These are phyloP conservation scores for Corchorus olitorius DNA, from an alignment of 345 rosid species.

Conservation along the genomic window DNA sequence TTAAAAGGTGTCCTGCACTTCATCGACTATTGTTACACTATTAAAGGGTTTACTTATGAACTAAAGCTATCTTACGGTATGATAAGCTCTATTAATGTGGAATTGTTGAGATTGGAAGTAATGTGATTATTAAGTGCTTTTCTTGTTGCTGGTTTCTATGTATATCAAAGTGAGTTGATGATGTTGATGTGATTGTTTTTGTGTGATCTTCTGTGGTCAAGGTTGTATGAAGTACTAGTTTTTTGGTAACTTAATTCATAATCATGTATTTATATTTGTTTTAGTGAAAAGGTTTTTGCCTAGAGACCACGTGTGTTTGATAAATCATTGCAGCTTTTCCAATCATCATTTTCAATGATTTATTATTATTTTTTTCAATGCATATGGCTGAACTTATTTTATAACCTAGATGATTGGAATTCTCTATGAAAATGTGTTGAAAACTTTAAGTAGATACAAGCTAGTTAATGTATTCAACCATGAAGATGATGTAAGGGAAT, in stretches of 20 bases:
- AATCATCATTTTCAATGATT: too few relatives aligned
- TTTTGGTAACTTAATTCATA: neutral
- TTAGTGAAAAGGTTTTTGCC: neutral
- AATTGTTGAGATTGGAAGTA: neutral
- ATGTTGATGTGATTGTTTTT: neutral
- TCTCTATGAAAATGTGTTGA: too few relatives aligned
- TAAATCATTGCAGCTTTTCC: too few relatives aligned
- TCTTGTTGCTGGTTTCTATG: neutral
- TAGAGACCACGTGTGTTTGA: neutral
- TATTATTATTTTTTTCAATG: too few relatives aligned
- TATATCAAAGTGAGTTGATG: neutral
- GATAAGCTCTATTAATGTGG: conserved; percentile 18
- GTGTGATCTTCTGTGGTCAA: neutral
- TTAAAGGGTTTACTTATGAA: conserved; percentile 91
- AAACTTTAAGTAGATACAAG: too few relatives aligned
- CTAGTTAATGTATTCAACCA: too few relatives aligned
- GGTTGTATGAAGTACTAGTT: too few relatives aligned
- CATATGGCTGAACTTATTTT: too few relatives aligned
- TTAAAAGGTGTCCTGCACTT: conserved; percentile 79
- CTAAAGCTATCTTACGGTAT: conserved; percentile 92
- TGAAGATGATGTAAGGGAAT: too few relatives aligned
- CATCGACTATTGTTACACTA: conserved; percentile 62
- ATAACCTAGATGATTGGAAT: too few relatives aligned
- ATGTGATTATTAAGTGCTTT: neutral
- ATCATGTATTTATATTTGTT: neutral